These are phyloP conservation scores for Apophysomyces elegans DNA, from an alignment of 371 early-diverging fungal species.

Conservation along the genomic window DNA sequence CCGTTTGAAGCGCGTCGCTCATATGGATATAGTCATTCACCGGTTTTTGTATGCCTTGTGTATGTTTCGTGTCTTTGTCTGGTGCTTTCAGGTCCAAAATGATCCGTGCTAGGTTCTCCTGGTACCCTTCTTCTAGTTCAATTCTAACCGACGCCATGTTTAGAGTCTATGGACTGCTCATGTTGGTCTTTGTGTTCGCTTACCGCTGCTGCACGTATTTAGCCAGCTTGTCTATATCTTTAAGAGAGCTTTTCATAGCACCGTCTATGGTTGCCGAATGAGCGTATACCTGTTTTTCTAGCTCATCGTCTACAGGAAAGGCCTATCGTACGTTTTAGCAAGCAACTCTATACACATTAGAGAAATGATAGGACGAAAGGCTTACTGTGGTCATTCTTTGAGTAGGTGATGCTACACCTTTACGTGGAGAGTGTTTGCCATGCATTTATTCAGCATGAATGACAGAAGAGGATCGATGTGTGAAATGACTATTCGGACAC, in stretches of 20 bases:
- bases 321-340: neutral
- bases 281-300: conserved; percentile 32
- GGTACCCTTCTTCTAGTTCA: conserved; percentile 35
- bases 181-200: neutral
- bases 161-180: neutral
- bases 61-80: conserved; percentile 11
- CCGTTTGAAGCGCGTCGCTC: conserved; percentile 14
- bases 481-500: neutral
- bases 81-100: conserved; percentile 14
- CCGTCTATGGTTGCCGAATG: conserved; percentile 20
- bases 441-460: conserved; percentile 2
- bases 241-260: conserved; percentile 18
- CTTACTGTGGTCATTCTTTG: conserved; percentile 1
- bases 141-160: conserved; percentile 11
- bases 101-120: conserved; percentile 23
- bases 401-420: neutral
- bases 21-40: conserved; percentile 19
- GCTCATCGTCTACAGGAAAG: conserved; percentile 7
- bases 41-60: conserved; percentile 16
- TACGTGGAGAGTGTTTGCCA: conserved; percentile 2
- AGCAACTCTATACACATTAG: neutral
- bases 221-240: conserved; percentile 22
- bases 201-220: conserved; percentile 28
- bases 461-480: neutral
- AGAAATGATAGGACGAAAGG: neutral